Conservation (phyloP, 441 rosid species). For the Adansonia grandidieri region DNA sequence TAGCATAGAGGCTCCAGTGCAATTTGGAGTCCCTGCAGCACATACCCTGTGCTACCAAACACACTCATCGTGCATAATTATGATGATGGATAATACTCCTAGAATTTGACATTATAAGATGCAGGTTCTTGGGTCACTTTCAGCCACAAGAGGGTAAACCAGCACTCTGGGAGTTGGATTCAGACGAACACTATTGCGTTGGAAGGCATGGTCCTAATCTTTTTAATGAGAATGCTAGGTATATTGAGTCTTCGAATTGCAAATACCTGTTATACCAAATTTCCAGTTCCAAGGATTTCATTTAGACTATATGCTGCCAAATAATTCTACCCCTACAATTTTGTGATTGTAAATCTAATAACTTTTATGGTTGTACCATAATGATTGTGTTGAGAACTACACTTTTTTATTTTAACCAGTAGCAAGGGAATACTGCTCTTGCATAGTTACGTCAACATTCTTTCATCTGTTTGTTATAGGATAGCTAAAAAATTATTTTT, state of each 20-base stretch:
- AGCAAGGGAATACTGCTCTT: background rate
- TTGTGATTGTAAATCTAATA: background rate
- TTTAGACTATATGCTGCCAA: background rate
- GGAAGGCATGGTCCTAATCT: constrained; percentile 50
- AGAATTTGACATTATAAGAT: constrained; percentile 31
- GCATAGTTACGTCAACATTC: background rate
- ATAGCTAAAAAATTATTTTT: background rate
- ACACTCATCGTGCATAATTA: background rate
- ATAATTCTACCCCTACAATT: background rate
- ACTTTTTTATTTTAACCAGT: background rate
- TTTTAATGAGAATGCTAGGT: constrained; percentile 58
- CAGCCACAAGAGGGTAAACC: constrained; percentile 85
- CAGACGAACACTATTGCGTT: constrained; percentile 71
- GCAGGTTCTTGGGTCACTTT: constrained; percentile 93
- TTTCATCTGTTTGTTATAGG: background rate
- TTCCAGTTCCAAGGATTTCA: background rate
- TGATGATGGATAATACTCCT: background rate
- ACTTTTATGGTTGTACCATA: background rate
- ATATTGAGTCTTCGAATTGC: constrained; percentile 21
- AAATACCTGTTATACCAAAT: constrained; percentile 19
- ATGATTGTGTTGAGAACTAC: constrained; percentile 5
- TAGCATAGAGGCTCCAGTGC: background rate
- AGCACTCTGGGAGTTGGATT: constrained; percentile 88
- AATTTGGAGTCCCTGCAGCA: background rate
- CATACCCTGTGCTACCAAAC: background rate